Percentiles rank a stretch among this genome's conserved stretches.
phyloP scores from a whole-genome alignment of 2,329 filamentous ascomycete species.

The Penicillium olsonii region DNA sequence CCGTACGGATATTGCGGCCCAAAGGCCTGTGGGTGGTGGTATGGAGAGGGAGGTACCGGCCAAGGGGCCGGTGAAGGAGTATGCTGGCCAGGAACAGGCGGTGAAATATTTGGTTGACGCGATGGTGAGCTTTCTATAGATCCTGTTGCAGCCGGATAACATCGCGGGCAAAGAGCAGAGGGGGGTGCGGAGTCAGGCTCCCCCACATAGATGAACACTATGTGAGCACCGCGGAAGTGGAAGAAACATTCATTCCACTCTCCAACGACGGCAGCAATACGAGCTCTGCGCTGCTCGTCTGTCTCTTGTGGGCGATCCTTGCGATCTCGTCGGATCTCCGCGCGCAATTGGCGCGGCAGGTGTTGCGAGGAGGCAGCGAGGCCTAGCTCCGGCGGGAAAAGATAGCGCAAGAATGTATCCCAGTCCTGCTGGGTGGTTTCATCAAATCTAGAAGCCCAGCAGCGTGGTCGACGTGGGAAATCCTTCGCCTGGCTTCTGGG shows the following conservation, averaged over 20 bases:
- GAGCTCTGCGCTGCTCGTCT: slow-evolving; percentile 40
- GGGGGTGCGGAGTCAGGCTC: slow-evolving; percentile 33
- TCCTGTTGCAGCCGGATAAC: slow-evolving; percentile 42
- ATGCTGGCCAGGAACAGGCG: slow-evolving; percentile 14
- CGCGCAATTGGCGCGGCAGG: slow-evolving; percentile 40
- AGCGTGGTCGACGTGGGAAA: slow-evolving; percentile 44
- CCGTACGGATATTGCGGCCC: slow-evolving; percentile 14
- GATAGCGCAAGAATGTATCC: slow-evolving; percentile 45
- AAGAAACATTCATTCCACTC: slow-evolving; percentile 50
- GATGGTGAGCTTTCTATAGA: slow-evolving; percentile 11
- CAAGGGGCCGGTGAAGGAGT: slow-evolving; percentile 15
- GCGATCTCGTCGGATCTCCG: slow-evolving; percentile 43
- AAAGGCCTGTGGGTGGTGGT: slow-evolving; percentile 10
- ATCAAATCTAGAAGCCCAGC: slow-evolving; percentile 37
- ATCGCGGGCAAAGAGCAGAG: slow-evolving; percentile 42
- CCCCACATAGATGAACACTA: slow-evolving; percentile 38
- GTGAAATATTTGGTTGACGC: slow-evolving; percentile 10
- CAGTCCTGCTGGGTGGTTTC: slow-evolving; percentile 46
- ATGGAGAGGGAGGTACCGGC: slow-evolving; percentile 14
- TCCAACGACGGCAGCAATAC: slow-evolving; percentile 41
- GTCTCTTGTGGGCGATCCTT: slow-evolving; percentile 46
- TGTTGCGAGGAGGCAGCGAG: slow-evolving; percentile 38
- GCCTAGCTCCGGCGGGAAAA: slow-evolving; percentile 43
- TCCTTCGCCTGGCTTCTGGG: slow-evolving; percentile 44
- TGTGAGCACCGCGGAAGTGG: slow-evolving; percentile 34